These are phyloP conservation scores for Ambrosia hybrid DNA, from an alignment of 140 eudicot species.

Conservation along the genomic window DNA sequence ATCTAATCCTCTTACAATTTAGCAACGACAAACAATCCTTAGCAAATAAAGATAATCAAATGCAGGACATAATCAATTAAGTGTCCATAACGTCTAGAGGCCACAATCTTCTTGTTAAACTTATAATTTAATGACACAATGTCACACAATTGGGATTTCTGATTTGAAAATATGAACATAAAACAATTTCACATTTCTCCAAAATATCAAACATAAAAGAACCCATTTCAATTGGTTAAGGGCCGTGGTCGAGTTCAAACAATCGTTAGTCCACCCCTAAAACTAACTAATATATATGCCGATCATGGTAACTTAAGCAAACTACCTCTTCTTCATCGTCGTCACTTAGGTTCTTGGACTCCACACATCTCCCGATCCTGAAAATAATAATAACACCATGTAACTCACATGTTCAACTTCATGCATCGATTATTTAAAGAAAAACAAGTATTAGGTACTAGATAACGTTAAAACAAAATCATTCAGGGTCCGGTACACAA, in stretches of 20 bases:
- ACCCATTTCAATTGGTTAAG: too few relatives aligned
- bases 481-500: not conserved
- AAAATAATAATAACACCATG: not conserved
- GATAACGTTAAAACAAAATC: not conserved
- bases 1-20: too few relatives aligned
- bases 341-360: conserved; percentile 20
- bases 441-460: not conserved
- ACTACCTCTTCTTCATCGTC: not conserved
- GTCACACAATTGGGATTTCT: too few relatives aligned
- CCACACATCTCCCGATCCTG: conserved; percentile 27
- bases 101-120: too few relatives aligned
- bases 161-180: too few relatives aligned
- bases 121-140: too few relatives aligned
- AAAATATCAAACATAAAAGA: too few relatives aligned
- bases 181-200: too few relatives aligned
- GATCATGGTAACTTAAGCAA: not conserved
- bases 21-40: too few relatives aligned
- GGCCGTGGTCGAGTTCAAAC: not conserved
- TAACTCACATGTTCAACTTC: not conserved
- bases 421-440: not conserved
- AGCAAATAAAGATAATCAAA: too few relatives aligned
- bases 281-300: not conserved
- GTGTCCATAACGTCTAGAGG: too few relatives aligned
- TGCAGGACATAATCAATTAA: too few relatives aligned
- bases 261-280: not conserved